A percentile compares a stretch with the other conserved stretches of the same genome.
Evolutionary conservation across 2,329 filamentous ascomycete genomes (phyloP).

Genomic region (Atkinsonella hypoxylon): DNA sequence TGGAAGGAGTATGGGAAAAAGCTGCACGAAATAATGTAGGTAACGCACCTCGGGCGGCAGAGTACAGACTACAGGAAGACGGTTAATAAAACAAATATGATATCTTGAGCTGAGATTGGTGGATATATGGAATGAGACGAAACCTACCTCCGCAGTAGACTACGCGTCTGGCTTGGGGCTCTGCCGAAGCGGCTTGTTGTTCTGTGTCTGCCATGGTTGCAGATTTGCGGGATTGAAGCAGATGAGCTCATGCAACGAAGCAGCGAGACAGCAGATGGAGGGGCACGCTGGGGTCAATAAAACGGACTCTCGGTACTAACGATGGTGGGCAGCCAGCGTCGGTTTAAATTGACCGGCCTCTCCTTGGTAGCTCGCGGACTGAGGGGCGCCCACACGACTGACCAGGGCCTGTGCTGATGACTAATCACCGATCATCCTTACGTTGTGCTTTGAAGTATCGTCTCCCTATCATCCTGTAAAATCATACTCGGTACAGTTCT

Average conservation of each 20-base stretch:
- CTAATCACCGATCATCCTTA: background rate
- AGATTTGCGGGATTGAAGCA: conserved; percentile 10
- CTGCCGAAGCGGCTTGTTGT: conserved; percentile 29
- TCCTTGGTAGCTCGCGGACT: background rate
- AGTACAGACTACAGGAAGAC: conserved; percentile 40
- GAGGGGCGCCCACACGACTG: no score
- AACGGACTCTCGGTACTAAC: no score
- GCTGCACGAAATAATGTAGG: conserved; percentile 2
- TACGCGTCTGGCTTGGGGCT: conserved; percentile 40
- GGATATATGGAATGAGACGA: background rate
- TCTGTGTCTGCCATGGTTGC: conserved; percentile 42
- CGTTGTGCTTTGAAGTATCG: background rate
- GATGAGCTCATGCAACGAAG: conserved; percentile 8
- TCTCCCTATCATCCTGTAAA: background rate
- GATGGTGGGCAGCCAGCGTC: no score
- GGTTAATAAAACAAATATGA: conserved; percentile 5
- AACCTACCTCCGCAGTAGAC: conserved; percentile 47
- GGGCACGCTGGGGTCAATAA: conserved; percentile 3
- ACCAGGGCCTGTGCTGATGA: background rate
- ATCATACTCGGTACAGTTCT: no score
- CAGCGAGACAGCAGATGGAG: conserved; percentile 12
- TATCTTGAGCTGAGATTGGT: background rate
- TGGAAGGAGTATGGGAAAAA: background rate
- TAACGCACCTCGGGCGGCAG: conserved; percentile 49
- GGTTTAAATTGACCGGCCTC: no score